A percentile compares a stretch with the other conserved stretches of the same genome.
Conservation (phyloP, 2,329 filamentous ascomycete species). For the Rutstroemia sp. region DNA sequence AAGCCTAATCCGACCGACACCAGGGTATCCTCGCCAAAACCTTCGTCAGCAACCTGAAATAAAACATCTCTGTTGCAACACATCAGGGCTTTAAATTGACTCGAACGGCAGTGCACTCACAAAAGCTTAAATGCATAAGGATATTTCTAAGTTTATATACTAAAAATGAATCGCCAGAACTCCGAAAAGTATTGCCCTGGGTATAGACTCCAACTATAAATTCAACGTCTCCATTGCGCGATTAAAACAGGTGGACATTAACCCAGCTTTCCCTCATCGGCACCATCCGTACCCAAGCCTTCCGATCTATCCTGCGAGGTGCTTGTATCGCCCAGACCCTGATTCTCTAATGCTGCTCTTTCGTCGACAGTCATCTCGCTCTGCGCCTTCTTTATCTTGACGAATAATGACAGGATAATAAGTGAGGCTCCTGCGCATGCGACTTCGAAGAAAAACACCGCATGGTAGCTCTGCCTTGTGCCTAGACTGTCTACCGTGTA, state of each 20-base stretch:
- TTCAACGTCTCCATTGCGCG: not conserved
- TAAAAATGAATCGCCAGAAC: not conserved
- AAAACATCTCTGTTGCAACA: no score
- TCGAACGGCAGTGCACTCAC: no score
- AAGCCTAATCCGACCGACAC: not conserved
- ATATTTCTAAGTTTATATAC: not conserved
- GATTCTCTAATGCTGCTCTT: conserved; percentile 28
- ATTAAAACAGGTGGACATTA: not conserved
- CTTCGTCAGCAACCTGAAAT: not conserved
- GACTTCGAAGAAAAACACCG: conserved; percentile 60
- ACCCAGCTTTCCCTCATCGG: not conserved
- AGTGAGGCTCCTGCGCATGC: conserved; percentile 46
- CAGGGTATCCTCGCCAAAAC: not conserved
- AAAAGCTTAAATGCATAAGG: no score
- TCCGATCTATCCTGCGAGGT: not conserved
- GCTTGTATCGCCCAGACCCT: not conserved
- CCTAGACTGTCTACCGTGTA: conserved; percentile 32
- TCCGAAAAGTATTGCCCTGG: not conserved
- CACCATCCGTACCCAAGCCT: not conserved
- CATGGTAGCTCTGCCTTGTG: conserved; percentile 48
- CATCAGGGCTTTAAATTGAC: no score
- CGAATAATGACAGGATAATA: conserved; percentile 42
- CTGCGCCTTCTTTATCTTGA: conserved; percentile 45
- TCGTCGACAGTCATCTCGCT: conserved; percentile 53
- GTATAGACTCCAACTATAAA: not conserved